Conservation (phyloP, 2,329 filamentous ascomycete genomes). For the Fusarium stilboides region DNA sequence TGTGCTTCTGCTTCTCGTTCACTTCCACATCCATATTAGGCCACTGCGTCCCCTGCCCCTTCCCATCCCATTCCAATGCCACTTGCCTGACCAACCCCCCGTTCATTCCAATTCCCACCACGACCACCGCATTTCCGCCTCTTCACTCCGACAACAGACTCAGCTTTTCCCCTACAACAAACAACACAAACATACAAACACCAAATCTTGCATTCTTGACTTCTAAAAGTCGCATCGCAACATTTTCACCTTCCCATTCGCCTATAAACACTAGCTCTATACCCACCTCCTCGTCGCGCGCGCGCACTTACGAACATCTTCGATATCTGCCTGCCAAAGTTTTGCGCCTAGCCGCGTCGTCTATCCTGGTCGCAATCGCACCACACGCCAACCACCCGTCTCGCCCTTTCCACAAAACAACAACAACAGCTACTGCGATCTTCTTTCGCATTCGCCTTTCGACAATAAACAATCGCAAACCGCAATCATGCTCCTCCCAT, state of each 20-base stretch:
- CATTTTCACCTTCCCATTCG: conserved; percentile 1
- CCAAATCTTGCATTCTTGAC: conserved; percentile 9
- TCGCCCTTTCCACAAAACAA: conserved; percentile 22
- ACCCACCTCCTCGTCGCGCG: conserved; percentile 5
- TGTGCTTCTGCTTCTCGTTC: conserved; percentile 29
- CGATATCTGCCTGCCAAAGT: conserved; percentile 6
- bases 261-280: not conserved
- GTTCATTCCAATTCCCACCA: conserved; percentile 47
- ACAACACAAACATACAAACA: conserved; percentile 40
- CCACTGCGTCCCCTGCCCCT: conserved; percentile 46
- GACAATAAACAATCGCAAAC: conserved; percentile 22
- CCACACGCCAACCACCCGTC: conserved; percentile 40
- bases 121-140: conserved; percentile 44
- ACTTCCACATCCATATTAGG: conserved; percentile 45
- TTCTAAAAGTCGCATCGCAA: conserved; percentile 18
- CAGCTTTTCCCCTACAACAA: conserved; percentile 41
- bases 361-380: conserved; percentile 45
- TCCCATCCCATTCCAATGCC: conserved; percentile 43
- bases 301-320: conserved; percentile 16
- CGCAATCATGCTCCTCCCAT: conserved; percentile 70
- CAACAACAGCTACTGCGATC: conserved; percentile 24
- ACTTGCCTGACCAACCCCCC: conserved; percentile 47
- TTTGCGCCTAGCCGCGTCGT: conserved; percentile 41
- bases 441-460: conserved; percentile 1
- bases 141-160: conserved; percentile 46